Evolutionary conservation across 108 stramenopile genomes (phyloP), one percentile per base, ranked within the genome.

Genomic region (Nitzschia sp.): DNA sequence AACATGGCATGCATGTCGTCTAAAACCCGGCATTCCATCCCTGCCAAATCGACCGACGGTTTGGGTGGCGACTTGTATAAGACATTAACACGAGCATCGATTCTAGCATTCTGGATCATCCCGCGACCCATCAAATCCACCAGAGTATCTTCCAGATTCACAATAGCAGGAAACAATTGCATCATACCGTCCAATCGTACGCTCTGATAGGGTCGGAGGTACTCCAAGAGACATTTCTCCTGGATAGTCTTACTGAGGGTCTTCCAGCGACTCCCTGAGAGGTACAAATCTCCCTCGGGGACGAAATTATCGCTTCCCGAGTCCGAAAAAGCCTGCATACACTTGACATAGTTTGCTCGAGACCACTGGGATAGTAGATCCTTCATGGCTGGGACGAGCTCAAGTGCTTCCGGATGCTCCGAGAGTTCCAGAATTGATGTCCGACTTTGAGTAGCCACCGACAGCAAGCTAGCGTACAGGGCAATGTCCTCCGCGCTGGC

Each of bases 401-500:
- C 80, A 68, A 83, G 56, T 44, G 75, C 83, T 53, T 75, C 78
- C 47, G 70, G 83, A 73, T 73, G 85, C 46, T 87, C 75, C 17
- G 72, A 73, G 61, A 86, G 70, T 35, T 75, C 69, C 1, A 70
- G 41, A 41, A 88, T 79, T 27, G 76, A 70, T 11, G 76, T 47
- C 21, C 76, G 71, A 52, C 56, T 47, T 65, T 80, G 70, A 11
- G 74, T 52, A 0, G 85, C 85, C 69, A 91, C 56, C 15, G 78
- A 72, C 60, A 87, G 73, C 1, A 94, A 46, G 46, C 72, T 73
- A 9, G 88, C 90, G 62, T 88, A 94, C 58, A 81, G 29, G 23
- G 90, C 89, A 19, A 91, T 47, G 67, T 94, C 93, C 45, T 90
- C 88, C 3, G 90, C 78, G 63, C 70, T 47, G 26, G 50, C 45